Conservation (phyloP, 306 rosid genomes). For the Prunus dulcis region DNA sequence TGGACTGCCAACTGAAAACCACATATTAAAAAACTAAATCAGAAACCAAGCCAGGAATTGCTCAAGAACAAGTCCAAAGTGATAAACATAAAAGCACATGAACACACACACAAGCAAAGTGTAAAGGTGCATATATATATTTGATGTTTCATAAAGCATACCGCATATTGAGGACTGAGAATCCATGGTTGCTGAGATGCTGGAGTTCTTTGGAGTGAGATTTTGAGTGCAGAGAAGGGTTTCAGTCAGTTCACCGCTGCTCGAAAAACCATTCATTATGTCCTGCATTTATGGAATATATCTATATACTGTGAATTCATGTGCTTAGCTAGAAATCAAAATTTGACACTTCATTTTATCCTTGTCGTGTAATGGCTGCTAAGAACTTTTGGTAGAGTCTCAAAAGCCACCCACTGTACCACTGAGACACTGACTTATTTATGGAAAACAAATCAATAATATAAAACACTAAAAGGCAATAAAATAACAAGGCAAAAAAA, state of each 20-base stretch:
- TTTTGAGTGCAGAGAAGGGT: constrained; percentile 34
- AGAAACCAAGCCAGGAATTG: neutral
- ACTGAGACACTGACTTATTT: neutral
- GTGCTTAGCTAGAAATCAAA: neutral
- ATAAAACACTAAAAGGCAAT: neutral
- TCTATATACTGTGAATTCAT: neutral
- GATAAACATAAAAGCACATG: neutral
- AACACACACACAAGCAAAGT: neutral
- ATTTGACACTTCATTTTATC: neutral
- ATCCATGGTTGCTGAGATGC: constrained; percentile 60
- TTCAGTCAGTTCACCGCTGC: constrained; percentile 42
- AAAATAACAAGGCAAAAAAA: neutral
- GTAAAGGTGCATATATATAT: neutral
- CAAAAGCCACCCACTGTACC: neutral
- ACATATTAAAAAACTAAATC: neutral
- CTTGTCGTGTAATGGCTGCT: neutral
- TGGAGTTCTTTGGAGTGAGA: constrained; percentile 51
- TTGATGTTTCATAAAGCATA: constrained; percentile 5
- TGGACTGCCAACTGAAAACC: constrained; percentile 69
- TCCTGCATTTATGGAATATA: constrained; percentile 50
- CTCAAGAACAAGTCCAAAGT: neutral
- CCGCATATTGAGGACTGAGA: constrained; percentile 75
- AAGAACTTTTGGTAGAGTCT: neutral
- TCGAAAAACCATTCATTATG: constrained; percentile 36
- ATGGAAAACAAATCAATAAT: neutral